Evolutionary conservation across 169 alveolate species (phyloP).

Genomic region (Neospora caninum): DNA sequence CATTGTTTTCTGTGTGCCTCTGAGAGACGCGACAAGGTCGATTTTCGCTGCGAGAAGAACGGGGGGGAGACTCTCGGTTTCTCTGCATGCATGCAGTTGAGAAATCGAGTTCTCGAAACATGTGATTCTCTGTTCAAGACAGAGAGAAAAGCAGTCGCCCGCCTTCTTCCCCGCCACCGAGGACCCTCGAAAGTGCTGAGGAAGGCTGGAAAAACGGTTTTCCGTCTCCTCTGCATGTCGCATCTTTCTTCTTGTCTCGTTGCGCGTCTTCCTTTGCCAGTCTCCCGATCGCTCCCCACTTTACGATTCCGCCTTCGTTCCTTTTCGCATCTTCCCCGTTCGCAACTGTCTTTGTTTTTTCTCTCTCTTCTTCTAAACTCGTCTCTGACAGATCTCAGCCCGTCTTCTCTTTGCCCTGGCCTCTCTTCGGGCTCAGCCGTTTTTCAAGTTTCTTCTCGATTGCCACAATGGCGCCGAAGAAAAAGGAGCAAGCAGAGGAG

Average conservation of each 20-base stretch:
- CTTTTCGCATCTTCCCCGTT: neutral
- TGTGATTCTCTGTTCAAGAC: neutral
- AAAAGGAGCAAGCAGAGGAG: constrained; percentile 80
- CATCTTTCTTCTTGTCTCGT: neutral
- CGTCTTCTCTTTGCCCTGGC: neutral
- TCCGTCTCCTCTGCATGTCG: no score
- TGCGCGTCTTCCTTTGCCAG: neutral
- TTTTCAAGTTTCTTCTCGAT: neutral
- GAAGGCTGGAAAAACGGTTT: no score
- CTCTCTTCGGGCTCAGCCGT: neutral
- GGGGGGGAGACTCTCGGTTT: no score
- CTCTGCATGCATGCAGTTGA: no score
- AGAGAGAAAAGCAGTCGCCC: neutral
- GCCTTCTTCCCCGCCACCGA: neutral
- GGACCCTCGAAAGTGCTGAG: no score
- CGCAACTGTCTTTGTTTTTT: neutral
- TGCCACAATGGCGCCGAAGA: constrained; percentile 82
- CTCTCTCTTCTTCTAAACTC: neutral
- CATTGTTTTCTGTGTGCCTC: no score
- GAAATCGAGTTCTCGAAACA: no score
- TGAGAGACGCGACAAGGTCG: no score
- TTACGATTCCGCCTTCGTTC: neutral
- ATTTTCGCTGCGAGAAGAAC: no score
- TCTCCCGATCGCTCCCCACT: neutral
- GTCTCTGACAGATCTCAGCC: no score